Conservation (phyloP, 140 eudicot genomes). For the Cichorium intybus region DNA sequence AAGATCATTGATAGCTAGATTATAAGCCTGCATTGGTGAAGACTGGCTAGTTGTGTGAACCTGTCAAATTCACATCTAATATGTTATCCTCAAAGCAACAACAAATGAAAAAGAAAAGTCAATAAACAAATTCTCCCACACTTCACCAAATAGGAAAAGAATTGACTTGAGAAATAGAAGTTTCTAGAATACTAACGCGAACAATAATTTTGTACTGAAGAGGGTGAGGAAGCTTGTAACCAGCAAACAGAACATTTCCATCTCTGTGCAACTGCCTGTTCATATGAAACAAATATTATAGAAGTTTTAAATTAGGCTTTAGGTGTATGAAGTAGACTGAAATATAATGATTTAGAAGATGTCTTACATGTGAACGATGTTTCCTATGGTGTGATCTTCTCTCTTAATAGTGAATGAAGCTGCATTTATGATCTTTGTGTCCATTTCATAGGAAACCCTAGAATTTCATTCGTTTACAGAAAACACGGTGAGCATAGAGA, state of each 20-base stretch:
- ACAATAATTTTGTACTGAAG: conserved; percentile 80
- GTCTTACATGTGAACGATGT: conserved; percentile 70
- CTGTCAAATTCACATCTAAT: conserved; percentile 35
- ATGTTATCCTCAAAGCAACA: background rate
- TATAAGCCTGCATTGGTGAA: conserved; percentile 95
- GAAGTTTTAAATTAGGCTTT: background rate
- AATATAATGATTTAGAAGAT: background rate
- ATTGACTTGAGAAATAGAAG: too few species aligned
- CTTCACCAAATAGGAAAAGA: too few species aligned
- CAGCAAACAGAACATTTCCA: conserved; percentile 71
- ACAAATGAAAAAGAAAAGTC: background rate
- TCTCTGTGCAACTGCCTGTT: conserved; percentile 86
- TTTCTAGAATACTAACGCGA: conserved; percentile 45
- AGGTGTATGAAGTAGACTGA: background rate
- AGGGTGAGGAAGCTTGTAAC: conserved; percentile 89
- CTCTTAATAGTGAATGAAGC: conserved; percentile 75
- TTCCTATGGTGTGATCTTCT: conserved; percentile 84
- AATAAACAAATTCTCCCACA: background rate
- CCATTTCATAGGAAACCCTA: conserved; percentile 89
- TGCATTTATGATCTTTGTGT: conserved; percentile 81
- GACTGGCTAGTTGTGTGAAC: conserved; percentile 94
- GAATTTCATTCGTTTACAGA: background rate
- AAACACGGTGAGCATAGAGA: background rate
- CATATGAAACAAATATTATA: background rate
- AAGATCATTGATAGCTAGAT: conserved; percentile 89